These are phyloP conservation scores for Globomyces sp. DNA, from an alignment of 371 early-diverging fungal genomes.

Conservation along the genomic window DNA sequence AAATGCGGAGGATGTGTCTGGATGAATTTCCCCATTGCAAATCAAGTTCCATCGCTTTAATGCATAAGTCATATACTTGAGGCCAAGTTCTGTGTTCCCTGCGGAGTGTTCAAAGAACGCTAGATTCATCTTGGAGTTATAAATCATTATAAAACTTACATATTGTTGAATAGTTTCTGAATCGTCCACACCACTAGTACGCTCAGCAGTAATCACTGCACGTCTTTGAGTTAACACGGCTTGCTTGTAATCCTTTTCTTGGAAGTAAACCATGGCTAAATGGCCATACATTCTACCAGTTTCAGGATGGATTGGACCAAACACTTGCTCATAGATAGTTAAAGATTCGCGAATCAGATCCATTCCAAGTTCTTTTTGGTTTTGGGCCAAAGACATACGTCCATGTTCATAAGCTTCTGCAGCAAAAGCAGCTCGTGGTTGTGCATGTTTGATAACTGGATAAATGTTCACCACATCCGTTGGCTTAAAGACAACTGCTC, in stretches of 20 bases:
- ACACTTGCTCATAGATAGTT: constrained; percentile 86
- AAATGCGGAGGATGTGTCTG: constrained; percentile 80
- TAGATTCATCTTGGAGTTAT: constrained; percentile 63
- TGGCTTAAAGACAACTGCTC: constrained; percentile 59
- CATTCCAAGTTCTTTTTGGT: constrained; percentile 61
- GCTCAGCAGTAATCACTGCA: constrained; percentile 82
- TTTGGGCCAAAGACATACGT: constrained; percentile 72
- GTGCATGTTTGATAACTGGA: constrained; percentile 80
- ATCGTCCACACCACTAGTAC: constrained; percentile 82
- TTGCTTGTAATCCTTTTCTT: constrained; percentile 69
- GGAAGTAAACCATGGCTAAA: constrained; percentile 84
- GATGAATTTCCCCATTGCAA: constrained; percentile 68
- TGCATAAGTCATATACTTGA: constrained; percentile 78
- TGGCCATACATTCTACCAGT: constrained; percentile 81
- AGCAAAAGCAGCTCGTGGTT: constrained; percentile 64
- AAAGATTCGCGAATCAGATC: constrained; percentile 82
- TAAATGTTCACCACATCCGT: constrained; percentile 77
- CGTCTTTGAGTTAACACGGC: constrained; percentile 81
- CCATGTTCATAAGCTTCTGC: constrained; percentile 90
- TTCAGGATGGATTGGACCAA: constrained; percentile 86
- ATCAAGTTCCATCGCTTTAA: constrained; percentile 79
- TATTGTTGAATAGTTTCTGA: constrained; percentile 89
- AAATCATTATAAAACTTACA: constrained; percentile 41
- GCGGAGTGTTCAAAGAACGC: constrained; percentile 83
- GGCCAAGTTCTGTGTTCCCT: constrained; percentile 72